Conservation (phyloP, 2,329 filamentous ascomycete species). For the Tolypocladium capitatum region DNA sequence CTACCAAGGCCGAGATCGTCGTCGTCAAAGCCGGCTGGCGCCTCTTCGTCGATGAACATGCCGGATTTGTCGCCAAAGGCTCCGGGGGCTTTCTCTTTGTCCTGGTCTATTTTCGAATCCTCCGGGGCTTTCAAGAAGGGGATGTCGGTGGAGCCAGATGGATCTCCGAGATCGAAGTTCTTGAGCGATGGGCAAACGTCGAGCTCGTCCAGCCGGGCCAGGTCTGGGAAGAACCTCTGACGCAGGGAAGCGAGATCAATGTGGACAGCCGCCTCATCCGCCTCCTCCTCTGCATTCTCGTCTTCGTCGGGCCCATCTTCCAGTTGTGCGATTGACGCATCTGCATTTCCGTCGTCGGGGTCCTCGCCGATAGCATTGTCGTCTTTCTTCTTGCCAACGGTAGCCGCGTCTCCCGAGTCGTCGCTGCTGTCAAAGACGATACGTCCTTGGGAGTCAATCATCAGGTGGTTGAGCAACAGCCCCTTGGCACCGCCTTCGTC, state of each 20-base stretch:
- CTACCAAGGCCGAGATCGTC: conserved; percentile 62
- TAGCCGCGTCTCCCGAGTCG: conserved; percentile 47
- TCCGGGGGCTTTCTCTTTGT: conserved; percentile 44
- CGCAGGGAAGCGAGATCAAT: conserved; percentile 69
- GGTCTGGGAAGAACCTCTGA: conserved; percentile 72
- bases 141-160: conserved; percentile 73
- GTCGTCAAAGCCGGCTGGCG: conserved; percentile 57
- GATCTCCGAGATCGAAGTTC: conserved; percentile 80
- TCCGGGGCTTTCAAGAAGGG: conserved; percentile 84
- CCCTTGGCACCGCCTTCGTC: conserved; percentile 97
- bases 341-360: conserved; percentile 16
- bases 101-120: conserved; percentile 64
- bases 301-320: conserved; percentile 31
- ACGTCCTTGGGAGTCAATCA: conserved; percentile 79
- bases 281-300: conserved; percentile 29
- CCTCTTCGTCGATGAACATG: conserved; percentile 77
- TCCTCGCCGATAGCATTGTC: conserved; percentile 27
- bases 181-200: conserved; percentile 94
- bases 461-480: conserved; percentile 86
- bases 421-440: conserved; percentile 99
- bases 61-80: conserved; percentile 56
- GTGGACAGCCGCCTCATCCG: conserved; percentile 44
- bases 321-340: conserved; percentile 18
- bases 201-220: conserved; percentile 64
- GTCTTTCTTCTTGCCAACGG: conserved; percentile 19